phyloP scores from a whole-genome alignment of 306 rosid genomes.

The Echinosophora koreensis region DNA sequence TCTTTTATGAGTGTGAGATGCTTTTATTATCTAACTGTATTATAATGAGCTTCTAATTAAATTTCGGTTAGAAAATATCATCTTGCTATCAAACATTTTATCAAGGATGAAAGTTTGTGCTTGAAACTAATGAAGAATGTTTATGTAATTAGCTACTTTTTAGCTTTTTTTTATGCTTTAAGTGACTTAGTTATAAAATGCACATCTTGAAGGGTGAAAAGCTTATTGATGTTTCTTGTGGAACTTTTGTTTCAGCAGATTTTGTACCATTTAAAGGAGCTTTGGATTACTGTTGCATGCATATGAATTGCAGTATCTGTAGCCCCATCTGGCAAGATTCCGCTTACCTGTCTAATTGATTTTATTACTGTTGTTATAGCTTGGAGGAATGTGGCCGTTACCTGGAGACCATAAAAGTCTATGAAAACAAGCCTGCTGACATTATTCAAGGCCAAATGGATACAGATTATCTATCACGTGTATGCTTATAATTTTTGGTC shows the following conservation, averaged over 20 bases:
- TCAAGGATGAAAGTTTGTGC: conserved; percentile 20
- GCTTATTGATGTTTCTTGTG: neutral
- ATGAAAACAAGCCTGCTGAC: conserved; percentile 97
- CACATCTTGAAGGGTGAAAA: conserved; percentile 26
- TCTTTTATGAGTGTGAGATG: conserved; percentile 20
- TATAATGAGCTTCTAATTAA: conserved; percentile 7
- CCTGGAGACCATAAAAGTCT: conserved; percentile 92
- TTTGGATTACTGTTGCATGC: conserved; percentile 22
- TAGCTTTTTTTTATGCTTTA: neutral
- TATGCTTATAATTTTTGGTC: conserved; percentile 36
- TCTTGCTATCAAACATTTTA: conserved; percentile 21
- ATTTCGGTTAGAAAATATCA: conserved; percentile 22
- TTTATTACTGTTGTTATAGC: conserved; percentile 54
- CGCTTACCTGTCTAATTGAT: conserved; percentile 36
- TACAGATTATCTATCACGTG: conserved; percentile 93
- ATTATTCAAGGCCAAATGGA: conserved; percentile 99
- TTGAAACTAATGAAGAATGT: conserved; percentile 20
- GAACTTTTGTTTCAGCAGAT: conserved; percentile 25
- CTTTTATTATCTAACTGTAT: conserved; percentile 18
- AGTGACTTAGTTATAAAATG: conserved; percentile 15
- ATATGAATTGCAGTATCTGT: conserved; percentile 33
- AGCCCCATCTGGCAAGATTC: conserved; percentile 38
- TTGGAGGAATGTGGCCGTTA: conserved; percentile 99
- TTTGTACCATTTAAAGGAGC: conserved; percentile 3
- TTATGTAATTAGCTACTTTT: conserved; percentile 5